A percentile compares a stretch with the other conserved stretches of the same genome.
These are phyloP conservation scores for Euphorbia celastroides DNA, from an alignment of 441 rosid species.

Conservation along the genomic window DNA sequence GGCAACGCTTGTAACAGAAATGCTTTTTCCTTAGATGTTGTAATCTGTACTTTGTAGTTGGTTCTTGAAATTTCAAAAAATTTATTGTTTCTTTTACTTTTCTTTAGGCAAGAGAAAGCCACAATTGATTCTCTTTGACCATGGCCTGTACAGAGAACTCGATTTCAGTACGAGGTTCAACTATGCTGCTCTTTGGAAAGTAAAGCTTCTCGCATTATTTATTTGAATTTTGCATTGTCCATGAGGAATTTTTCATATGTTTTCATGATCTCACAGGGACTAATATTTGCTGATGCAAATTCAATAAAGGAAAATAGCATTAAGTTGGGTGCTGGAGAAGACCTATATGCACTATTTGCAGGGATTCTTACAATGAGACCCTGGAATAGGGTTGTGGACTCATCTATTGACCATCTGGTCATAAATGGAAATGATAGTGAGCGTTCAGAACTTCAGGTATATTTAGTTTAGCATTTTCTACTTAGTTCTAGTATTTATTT, in stretches of 20 bases:
- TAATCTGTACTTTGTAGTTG: neutral
- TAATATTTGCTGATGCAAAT: conserved; percentile 75
- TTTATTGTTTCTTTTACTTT: conserved; percentile 6
- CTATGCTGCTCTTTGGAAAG: conserved; percentile 94
- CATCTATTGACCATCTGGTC: conserved; percentile 80
- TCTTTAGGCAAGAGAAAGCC: conserved; percentile 64
- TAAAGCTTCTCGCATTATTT: conserved; percentile 16
- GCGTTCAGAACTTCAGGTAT: conserved; percentile 74
- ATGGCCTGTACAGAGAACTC: conserved; percentile 89
- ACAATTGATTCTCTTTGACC: conserved; percentile 83
- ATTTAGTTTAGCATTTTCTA: neutral
- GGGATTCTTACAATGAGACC: conserved; percentile 94
- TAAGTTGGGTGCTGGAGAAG: conserved; percentile 92
- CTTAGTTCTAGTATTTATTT: conserved; percentile 3
- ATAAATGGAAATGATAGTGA: conserved; percentile 66
- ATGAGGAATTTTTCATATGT: conserved; percentile 2
- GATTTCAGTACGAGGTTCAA: conserved; percentile 65
- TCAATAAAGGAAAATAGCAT: conserved; percentile 77
- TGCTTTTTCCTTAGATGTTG: neutral
- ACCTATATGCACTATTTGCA: conserved; percentile 71
- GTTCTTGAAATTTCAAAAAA: conserved; percentile 9
- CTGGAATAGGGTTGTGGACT: conserved; percentile 82
- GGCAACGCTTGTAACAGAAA: neutral
- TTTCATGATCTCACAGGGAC: conserved; percentile 40
- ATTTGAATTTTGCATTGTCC: conserved; percentile 7